Percentiles rank a stretch among this genome's conserved stretches.
These are phyloP conservation scores for Marvania coccoides DNA, from an alignment of 139 green algal genomes.

Conservation along the genomic window DNA sequence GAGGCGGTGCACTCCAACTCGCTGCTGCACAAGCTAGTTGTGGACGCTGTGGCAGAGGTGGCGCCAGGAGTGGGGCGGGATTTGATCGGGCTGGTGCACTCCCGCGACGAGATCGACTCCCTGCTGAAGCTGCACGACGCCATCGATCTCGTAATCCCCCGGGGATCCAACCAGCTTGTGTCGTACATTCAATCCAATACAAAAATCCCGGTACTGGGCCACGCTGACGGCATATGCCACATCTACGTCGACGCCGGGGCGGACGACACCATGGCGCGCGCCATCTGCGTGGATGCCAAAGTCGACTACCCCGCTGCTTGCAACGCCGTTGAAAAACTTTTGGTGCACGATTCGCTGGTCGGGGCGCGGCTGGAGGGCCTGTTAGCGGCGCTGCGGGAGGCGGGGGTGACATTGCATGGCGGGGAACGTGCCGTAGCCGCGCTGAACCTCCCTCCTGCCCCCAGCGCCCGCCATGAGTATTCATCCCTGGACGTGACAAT, in stretches of 20 bases:
- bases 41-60: conserved; percentile 34
- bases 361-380: conserved; percentile 33
- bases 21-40: conserved; percentile 75
- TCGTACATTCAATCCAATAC: conserved; percentile 86
- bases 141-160: conserved; percentile 97
- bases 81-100: conserved; percentile 86
- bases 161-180: conserved; percentile 81
- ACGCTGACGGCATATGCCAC: conserved; percentile 98
- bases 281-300: conserved; percentile 81
- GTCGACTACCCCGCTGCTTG: conserved; percentile 96
- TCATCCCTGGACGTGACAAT: conserved; percentile 67
- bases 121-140: conserved; percentile 86
- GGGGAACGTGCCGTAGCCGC: conserved; percentile 29
- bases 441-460: conserved; percentile 46
- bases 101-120: conserved; percentile 79
- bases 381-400: conserved; percentile 37
- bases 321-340: conserved; percentile 95
- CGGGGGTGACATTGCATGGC: conserved; percentile 52
- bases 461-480: conserved; percentile 80
- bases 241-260: conserved; percentile 85
- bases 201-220: conserved; percentile 94
- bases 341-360: conserved; percentile 60
- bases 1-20: conserved; percentile 82
- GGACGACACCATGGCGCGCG: conserved; percentile 45
- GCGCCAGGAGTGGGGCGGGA: conserved; percentile 50